Base-by-base conservation (phyloP, 139 green algal species). In the Coccomyxa sp. region DNA sequence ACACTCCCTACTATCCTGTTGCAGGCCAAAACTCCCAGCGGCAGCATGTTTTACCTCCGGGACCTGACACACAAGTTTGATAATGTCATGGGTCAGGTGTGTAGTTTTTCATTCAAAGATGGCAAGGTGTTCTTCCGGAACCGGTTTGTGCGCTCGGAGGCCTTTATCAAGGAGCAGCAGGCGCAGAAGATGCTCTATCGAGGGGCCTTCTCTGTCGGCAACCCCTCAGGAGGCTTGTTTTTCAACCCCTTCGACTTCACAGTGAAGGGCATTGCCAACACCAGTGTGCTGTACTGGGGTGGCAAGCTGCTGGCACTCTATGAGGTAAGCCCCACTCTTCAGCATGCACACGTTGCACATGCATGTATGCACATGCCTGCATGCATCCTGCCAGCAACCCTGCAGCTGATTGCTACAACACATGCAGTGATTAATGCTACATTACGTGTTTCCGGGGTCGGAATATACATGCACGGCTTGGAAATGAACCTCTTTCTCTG, bases 121-220 rank as follows among this genome's bases (percentile, higher is more conserved):
- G 82, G 82, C 79, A 58, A 31, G 21, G 38, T 63, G 12, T 86
- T 83, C 77, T 88, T 87, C 45, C 59, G 63, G 79, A 87, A 60
- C 58, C 59, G 81, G 21, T 86, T 81, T 74, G 76, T 83, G 17
- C 58, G 77, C 14, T 79, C 84, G 32, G 76, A 82, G 79, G 87
- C 60, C 0, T 86, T 88, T 76, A 80, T 88, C 10, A 31, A 59
- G 68, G 88, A 91, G 81, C 88, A 91, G 63, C 32, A 74, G 88
- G 82, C 31, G 28, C 21, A 63, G 67, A 82, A 82, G 32, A 85
- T 91, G 83, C 75, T 91, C 57, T 91, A 85, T 79, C 71, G 86
- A 32, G 88, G 88, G 10, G 88, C 86, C 21, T 91, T 91, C 75
- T 81, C 58, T 0, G 86, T 88, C 10, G 88, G 88, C 76, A 90